These are phyloP conservation scores for Pleurotus cornucopiae DNA, from an alignment of 768 basidiomycete species.

Conservation along the genomic window DNA sequence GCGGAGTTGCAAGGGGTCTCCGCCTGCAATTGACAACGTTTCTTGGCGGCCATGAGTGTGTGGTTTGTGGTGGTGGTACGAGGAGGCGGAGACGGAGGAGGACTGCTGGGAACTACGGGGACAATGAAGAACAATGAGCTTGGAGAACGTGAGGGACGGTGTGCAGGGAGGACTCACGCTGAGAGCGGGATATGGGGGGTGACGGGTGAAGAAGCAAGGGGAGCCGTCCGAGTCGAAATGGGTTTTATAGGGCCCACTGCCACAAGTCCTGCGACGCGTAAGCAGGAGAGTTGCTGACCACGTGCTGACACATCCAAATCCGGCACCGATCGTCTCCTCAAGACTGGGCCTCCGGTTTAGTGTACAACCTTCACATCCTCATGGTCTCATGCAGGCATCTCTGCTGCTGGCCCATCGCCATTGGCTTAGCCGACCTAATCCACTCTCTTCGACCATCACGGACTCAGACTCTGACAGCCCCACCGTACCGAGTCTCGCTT, in stretches of 20 bases:
- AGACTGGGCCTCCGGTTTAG: no score
- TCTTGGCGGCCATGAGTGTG: slow-evolving; percentile 71
- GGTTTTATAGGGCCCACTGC: slow-evolving; percentile 15
- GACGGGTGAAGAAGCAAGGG: slow-evolving; percentile 2
- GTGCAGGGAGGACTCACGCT: slow-evolving; percentile 8
- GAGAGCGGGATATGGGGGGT: not conserved
- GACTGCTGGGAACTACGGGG: slow-evolving; percentile 7
- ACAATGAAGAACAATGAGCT: slow-evolving; percentile 3
- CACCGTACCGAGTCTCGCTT: no score
- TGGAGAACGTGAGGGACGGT: not conserved
- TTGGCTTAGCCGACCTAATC: not conserved
- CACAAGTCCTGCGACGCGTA: slow-evolving; percentile 26
- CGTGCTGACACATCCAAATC: slow-evolving; percentile 11
- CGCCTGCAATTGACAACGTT: slow-evolving; percentile 73
- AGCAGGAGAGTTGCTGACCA: slow-evolving; percentile 17
- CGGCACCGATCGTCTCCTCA: slow-evolving; percentile 8
- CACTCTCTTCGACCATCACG: not conserved
- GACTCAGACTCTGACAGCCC: not conserved
- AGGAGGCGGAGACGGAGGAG: not conserved
- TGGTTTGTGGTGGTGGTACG: slow-evolving; percentile 6
- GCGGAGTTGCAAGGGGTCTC: slow-evolving; percentile 69
- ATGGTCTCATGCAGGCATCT: no score
- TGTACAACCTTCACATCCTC: no score
- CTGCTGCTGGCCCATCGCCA: not conserved
- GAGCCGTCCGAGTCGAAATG: slow-evolving; percentile 8